phyloP scores from a whole-genome alignment of 805 yeast genomes.

The Ogataea siamensis region DNA sequence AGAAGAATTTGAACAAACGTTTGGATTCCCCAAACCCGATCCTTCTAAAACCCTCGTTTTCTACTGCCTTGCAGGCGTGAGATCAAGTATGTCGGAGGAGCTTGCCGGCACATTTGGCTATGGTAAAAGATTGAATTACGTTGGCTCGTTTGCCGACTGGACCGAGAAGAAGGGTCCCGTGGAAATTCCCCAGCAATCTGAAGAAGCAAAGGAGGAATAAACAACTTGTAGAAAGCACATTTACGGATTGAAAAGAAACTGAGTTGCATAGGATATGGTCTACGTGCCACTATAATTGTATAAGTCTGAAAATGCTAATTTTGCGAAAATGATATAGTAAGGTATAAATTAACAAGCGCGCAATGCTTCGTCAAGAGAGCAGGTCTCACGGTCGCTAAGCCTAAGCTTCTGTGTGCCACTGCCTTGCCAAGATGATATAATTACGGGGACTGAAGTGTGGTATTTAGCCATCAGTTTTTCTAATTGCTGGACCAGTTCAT shows the following conservation, averaged over 20 bases:
- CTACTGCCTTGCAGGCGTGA: slow-evolving; percentile 90
- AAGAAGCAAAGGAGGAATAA: slow-evolving; percentile 9
- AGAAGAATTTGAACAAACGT: slow-evolving; percentile 77
- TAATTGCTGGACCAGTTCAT: slow-evolving; percentile 22
- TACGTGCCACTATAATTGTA: slow-evolving; percentile 1
- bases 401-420: slow-evolving; percentile 7
- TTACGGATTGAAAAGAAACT: too few species aligned
- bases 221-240: neutral
- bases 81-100: slow-evolving; percentile 89
- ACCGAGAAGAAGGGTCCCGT: slow-evolving; percentile 39
- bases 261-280: neutral
- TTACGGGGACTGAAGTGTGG: slow-evolving; percentile 25
- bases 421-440: slow-evolving; percentile 24
- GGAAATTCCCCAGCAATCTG: slow-evolving; percentile 14
- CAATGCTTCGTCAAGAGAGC: slow-evolving; percentile 16
- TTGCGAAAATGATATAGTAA: slow-evolving; percentile 1
- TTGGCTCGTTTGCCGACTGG: slow-evolving; percentile 92
- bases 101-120: slow-evolving; percentile 90
- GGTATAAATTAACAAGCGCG: neutral
- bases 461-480: slow-evolving; percentile 24
- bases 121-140: slow-evolving; percentile 75
- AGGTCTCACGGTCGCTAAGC: slow-evolving; percentile 18
- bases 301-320: slow-evolving; percentile 5
- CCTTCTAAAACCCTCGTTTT: slow-evolving; percentile 72
- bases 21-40: slow-evolving; percentile 80